These are phyloP conservation scores for Tripterygium wilfordii DNA, from an alignment of 177 flowering plant species.

Conservation along the genomic window DNA sequence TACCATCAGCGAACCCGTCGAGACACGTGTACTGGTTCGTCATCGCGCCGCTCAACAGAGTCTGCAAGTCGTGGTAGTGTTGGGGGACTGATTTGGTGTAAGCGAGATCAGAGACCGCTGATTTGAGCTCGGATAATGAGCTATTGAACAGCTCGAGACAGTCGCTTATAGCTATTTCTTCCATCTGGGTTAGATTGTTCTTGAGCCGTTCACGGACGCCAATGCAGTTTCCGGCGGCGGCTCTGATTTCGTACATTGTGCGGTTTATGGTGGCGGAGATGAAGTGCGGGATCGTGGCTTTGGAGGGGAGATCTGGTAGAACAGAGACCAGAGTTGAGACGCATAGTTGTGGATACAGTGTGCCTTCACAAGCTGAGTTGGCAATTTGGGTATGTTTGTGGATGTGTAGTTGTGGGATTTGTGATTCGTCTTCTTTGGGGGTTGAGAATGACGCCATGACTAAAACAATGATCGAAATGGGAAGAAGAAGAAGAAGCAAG, in stretches of 20 bases:
- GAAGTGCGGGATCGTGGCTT: constrained; percentile 41
- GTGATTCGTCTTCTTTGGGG: not conserved
- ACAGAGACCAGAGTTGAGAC: constrained; percentile 48
- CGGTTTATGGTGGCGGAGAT: constrained; percentile 32
- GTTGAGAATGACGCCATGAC: not conserved
- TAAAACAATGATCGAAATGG: constrained; percentile 14
- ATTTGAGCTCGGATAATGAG: constrained; percentile 35
- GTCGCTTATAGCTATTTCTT: constrained; percentile 48
- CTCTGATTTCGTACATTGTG: constrained; percentile 33
- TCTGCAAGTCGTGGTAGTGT: constrained; percentile 36
- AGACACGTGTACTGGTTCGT: constrained; percentile 81
- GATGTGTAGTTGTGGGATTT: constrained; percentile 14
- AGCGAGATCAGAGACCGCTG: constrained; percentile 32
- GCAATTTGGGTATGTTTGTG: constrained; percentile 38
- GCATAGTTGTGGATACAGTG: constrained; percentile 63
- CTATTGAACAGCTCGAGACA: constrained; percentile 56
- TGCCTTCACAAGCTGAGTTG: constrained; percentile 46
- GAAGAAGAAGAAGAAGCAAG: constrained; percentile 11
- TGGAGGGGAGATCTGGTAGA: constrained; percentile 36
- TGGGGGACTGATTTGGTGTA: constrained; percentile 12
- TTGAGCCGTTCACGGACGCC: constrained; percentile 12
- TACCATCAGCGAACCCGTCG: constrained; percentile 54
- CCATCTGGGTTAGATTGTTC: constrained; percentile 19
- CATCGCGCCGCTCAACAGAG: constrained; percentile 62
- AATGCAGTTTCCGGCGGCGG: constrained; percentile 37